Evolutionary conservation across 208 protist species (phyloP).

Genomic region (Balamuthia mandrillaris): DNA sequence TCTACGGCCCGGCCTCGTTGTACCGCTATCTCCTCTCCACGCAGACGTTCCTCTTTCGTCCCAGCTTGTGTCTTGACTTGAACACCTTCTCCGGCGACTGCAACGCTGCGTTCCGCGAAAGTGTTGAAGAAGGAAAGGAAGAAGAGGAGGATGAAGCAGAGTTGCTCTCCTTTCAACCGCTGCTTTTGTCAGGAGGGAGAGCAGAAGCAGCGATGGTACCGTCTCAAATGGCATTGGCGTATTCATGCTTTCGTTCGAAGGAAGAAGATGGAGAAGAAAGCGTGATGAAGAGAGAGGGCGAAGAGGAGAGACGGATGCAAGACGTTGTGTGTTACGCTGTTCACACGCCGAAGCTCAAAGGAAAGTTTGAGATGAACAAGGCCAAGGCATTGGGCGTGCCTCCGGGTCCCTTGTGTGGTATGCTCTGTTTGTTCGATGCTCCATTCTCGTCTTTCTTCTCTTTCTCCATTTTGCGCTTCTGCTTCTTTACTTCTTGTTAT

Average conservation of each 20-base stretch:
- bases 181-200: background rate
- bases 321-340: conserved; percentile 8
- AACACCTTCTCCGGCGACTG: background rate
- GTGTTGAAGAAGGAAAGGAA: background rate
- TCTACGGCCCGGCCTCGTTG: background rate
- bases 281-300: background rate
- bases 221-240: no score
- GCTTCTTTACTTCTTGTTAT: no score
- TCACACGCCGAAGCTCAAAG: conserved; percentile 33
- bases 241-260: background rate
- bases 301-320: background rate
- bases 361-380: conserved; percentile 45
- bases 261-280: background rate
- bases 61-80: background rate
- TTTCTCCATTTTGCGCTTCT: no score
- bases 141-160: background rate
- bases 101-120: background rate
- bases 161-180: background rate
- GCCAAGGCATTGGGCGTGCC: conserved; percentile 53
- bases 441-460: no score
- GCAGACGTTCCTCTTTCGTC: background rate
- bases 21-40: background rate
- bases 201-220: no score
- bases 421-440: background rate
- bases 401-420: background rate